Evolutionary conservation across 1,139 yeast species (phyloP).

Genomic region (Blastobotrys arbuscula): DNA sequence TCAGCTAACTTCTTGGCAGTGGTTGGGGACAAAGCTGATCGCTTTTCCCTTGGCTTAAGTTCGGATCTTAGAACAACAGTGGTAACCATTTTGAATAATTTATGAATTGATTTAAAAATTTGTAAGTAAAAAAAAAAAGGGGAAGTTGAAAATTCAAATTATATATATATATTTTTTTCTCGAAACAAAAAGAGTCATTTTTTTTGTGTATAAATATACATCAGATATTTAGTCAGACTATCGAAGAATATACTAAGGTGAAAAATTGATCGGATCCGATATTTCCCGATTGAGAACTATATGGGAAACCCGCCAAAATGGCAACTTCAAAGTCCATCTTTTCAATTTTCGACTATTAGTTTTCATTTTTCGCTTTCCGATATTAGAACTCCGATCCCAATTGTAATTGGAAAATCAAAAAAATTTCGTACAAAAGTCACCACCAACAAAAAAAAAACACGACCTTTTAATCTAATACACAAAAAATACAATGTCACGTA

Average conservation of each 20-base stretch:
- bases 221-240: too few relatives aligned
- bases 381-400: neutral
- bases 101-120: neutral
- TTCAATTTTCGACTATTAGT: too few relatives aligned
- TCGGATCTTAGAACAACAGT: conserved; percentile 80
- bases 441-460: neutral
- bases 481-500: conserved; percentile 19
- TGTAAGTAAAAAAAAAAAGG: neutral
- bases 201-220: neutral
- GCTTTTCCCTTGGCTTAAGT: conserved; percentile 93
- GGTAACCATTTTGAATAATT: conserved; percentile 17
- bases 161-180: neutral
- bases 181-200: neutral
- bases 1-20: conserved; percentile 78
- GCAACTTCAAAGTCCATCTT: too few relatives aligned
- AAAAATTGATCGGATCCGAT: neutral
- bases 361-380: neutral
- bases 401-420: too few relatives aligned
- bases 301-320: too few relatives aligned
- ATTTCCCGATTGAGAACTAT: too few relatives aligned
- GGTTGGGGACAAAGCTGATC: conserved; percentile 93
- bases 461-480: neutral
- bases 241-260: too few relatives aligned
- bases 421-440: neutral
- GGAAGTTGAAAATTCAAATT: neutral